Percentiles rank a stretch among this genome's conserved stretches.
These are phyloP conservation scores for Trichophyton verrucosum DNA, from an alignment of 2,329 filamentous ascomycete genomes.

Conservation along the genomic window DNA sequence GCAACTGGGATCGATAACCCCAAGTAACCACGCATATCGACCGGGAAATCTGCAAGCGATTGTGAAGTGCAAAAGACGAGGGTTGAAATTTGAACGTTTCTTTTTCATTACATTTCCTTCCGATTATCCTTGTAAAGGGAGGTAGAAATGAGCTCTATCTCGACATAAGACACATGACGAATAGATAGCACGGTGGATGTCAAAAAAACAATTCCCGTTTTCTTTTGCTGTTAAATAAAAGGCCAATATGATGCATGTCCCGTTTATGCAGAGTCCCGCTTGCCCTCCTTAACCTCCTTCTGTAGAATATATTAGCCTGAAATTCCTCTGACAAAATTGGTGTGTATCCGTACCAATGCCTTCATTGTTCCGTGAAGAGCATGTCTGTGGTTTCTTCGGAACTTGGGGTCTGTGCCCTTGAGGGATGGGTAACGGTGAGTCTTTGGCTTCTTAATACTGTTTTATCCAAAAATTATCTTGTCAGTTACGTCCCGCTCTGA, in stretches of 20 bases:
- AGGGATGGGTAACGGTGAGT: slow-evolving; percentile 97
- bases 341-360: slow-evolving; percentile 64
- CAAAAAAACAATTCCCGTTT: neutral
- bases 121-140: neutral
- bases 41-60: neutral
- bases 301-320: slow-evolving; percentile 37
- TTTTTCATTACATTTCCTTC: slow-evolving; percentile 7
- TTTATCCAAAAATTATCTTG: slow-evolving; percentile 5
- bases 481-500: slow-evolving; percentile 1
- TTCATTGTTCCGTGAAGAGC: slow-evolving; percentile 98
- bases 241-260: slow-evolving; percentile 16
- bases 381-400: slow-evolving; percentile 99
- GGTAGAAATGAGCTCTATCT: slow-evolving; percentile 7
- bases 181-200: slow-evolving; percentile 4
- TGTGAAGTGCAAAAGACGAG: neutral
- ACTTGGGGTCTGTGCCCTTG: slow-evolving; percentile 98
- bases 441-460: slow-evolving; percentile 99
- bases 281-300: slow-evolving; percentile 98
- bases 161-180: slow-evolving; percentile 16
- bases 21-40: neutral
- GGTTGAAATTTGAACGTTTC: neutral
- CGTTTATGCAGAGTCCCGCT: slow-evolving; percentile 70
- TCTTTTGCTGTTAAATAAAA: slow-evolving; percentile 1
- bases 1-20: neutral
- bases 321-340: neutral